Percentiles rank a stretch among this genome's conserved stretches.
These are phyloP conservation scores for Funneliformis caledonium DNA, from an alignment of 371 early-diverging fungal species.

Conservation along the genomic window DNA sequence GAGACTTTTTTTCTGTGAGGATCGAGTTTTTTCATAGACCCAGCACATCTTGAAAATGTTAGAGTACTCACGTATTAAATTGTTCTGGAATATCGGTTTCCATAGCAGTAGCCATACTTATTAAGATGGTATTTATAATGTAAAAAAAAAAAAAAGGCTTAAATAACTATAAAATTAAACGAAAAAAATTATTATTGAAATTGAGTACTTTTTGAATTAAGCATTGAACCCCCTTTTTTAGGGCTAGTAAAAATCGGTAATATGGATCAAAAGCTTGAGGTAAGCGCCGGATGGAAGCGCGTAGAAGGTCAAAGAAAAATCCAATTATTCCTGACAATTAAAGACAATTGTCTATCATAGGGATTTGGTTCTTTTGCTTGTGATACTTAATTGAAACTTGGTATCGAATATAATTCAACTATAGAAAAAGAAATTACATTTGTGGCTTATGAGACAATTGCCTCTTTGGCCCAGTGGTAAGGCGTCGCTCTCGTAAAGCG, in stretches of 20 bases:
- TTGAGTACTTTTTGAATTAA: neutral
- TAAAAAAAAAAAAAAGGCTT: neutral
- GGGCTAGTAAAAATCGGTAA: neutral
- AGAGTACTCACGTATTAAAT: neutral
- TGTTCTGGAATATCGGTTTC: neutral
- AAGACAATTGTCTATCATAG: neutral
- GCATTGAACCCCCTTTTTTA: conserved; percentile 16
- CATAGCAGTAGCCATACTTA: neutral
- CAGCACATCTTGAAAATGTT: neutral
- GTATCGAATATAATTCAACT: too few relatives aligned
- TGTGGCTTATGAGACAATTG: conserved; percentile 35
- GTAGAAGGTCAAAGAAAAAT: conserved; percentile 20
- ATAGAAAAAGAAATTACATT: neutral
- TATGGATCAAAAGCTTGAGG: neutral
- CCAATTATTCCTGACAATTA: neutral
- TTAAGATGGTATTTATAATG: neutral
- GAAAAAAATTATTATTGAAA: neutral
- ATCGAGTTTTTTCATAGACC: neutral
- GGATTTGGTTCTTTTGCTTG: neutral
- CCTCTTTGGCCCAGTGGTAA: conserved; percentile 62
- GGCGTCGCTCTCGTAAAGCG: conserved; percentile 66
- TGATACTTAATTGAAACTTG: neutral
- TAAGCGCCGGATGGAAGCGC: conserved; percentile 12
- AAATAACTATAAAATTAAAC: neutral
- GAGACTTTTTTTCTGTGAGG: neutral